These are phyloP conservation scores for Cyberlindnera amylophila DNA, from an alignment of 805 yeast species.

Conservation along the genomic window DNA sequence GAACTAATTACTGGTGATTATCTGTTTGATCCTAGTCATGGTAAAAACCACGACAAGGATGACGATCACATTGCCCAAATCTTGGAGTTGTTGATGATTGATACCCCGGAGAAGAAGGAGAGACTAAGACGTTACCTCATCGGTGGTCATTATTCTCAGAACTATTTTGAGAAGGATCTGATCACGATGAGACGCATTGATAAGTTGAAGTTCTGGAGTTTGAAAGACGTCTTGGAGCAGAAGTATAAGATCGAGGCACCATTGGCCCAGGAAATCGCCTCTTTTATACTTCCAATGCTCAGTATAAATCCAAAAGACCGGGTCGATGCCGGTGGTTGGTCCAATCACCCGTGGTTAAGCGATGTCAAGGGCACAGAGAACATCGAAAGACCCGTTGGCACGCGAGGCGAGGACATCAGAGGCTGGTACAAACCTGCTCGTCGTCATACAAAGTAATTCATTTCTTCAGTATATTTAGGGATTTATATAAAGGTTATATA, in stretches of 20 bases:
- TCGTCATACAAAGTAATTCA: neutral
- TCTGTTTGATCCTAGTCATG: constrained; percentile 80
- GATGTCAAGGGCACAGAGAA: constrained; percentile 11
- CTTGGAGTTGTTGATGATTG: constrained; percentile 39
- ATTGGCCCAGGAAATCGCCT: constrained; percentile 47
- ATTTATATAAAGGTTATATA: too few relatives aligned
- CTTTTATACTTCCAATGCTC: constrained; percentile 49
- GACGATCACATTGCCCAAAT: constrained; percentile 97
- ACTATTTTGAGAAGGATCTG: constrained; percentile 42
- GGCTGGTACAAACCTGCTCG: constrained; percentile 23
- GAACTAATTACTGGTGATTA: constrained; percentile 94
- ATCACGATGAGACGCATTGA: constrained; percentile 55
- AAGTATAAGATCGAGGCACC: constrained; percentile 62
- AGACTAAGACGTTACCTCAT: constrained; percentile 36
- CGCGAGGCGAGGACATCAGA: constrained; percentile 26
- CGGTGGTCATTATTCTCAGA: constrained; percentile 37
- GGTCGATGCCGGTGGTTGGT: constrained; percentile 51
- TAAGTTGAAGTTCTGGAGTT: constrained; percentile 73
- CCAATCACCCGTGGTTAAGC: constrained; percentile 49
- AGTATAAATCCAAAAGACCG: constrained; percentile 45
- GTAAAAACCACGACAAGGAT: constrained; percentile 75
- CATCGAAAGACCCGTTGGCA: constrained; percentile 23
- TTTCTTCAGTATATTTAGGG: too few relatives aligned
- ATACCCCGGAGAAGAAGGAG: constrained; percentile 29
- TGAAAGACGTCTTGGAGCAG: constrained; percentile 63